phyloP scores from a whole-genome alignment of 495 filamentous ascomycete species.

The Trichoderma parareesei region DNA sequence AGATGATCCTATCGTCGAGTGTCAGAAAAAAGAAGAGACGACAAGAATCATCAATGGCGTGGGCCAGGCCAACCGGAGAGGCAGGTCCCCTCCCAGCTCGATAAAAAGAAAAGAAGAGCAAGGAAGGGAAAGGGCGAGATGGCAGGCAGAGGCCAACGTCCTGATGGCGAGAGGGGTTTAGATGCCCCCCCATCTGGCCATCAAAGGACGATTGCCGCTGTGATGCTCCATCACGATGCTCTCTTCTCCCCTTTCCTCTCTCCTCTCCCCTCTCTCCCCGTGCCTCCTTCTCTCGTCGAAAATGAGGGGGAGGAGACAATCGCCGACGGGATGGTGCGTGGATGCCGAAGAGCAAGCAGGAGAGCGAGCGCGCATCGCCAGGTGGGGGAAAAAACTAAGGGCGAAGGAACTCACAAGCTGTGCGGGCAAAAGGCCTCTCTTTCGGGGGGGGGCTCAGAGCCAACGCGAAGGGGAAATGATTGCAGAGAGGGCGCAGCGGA shows the following conservation, averaged over 20 bases:
- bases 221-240: background rate
- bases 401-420: background rate
- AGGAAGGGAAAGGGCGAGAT: background rate
- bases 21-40: slow-evolving; percentile 6
- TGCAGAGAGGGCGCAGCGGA: background rate
- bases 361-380: background rate
- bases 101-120: background rate
- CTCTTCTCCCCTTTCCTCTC: background rate
- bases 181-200: background rate
- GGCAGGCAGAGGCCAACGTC: background rate
- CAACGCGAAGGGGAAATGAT: background rate
- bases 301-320: no score
- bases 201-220: background rate
- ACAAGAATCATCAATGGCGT: background rate
- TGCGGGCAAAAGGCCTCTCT: background rate
- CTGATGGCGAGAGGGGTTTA: background rate
- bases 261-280: background rate
- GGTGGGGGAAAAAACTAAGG: background rate
- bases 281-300: no score
- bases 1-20: slow-evolving; percentile 14
- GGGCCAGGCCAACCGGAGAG: background rate
- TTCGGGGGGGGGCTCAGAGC: background rate
- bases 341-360: no score
- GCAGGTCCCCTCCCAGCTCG: background rate
- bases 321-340: no score